These are phyloP conservation scores for Annulohypoxylon nitens DNA, from an alignment of 495 filamentous ascomycete genomes.

Conservation along the genomic window DNA sequence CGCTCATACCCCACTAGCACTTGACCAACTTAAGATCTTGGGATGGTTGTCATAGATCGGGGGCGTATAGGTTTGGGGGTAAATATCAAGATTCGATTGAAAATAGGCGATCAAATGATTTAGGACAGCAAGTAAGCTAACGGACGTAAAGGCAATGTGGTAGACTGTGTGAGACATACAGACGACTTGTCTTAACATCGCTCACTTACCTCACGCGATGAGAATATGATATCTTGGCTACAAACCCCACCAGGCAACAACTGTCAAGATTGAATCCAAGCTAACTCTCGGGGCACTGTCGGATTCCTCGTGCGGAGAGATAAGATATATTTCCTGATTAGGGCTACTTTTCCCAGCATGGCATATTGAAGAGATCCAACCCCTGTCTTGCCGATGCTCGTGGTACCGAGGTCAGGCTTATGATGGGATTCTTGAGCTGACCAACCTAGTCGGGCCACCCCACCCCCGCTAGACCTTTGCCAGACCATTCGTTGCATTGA, in stretches of 20 bases:
- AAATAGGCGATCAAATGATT: constrained; percentile 42
- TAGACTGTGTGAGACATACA: constrained; percentile 38
- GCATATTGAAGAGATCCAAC: constrained; percentile 21
- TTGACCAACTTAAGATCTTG: constrained; percentile 48
- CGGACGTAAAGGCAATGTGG: constrained; percentile 37
- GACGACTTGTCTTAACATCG: constrained; percentile 27
- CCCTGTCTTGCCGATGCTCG: constrained; percentile 19
- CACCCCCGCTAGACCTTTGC: constrained; percentile 23
- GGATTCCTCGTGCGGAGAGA: constrained; percentile 37
- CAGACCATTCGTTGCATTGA: constrained; percentile 40
- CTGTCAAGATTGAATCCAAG: constrained; percentile 15
- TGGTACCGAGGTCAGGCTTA: constrained; percentile 39
- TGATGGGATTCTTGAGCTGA: constrained; percentile 37
- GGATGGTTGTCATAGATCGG: constrained; percentile 44
- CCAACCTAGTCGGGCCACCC: constrained; percentile 32
- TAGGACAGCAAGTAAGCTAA: constrained; percentile 15
- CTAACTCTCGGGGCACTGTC: constrained; percentile 14
- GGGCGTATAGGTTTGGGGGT: constrained; percentile 18
- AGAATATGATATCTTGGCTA: constrained; percentile 23
- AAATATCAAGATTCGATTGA: constrained; percentile 21
- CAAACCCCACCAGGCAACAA: constrained; percentile 20
- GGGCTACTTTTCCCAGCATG: constrained; percentile 19
- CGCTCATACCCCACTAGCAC: constrained; percentile 52
- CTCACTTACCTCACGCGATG: constrained; percentile 8
- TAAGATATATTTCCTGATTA: constrained; percentile 43